Base-by-base conservation (phyloP, 2,329 filamentous ascomycete genomes). In the Diaporthe aspalathi region DNA sequence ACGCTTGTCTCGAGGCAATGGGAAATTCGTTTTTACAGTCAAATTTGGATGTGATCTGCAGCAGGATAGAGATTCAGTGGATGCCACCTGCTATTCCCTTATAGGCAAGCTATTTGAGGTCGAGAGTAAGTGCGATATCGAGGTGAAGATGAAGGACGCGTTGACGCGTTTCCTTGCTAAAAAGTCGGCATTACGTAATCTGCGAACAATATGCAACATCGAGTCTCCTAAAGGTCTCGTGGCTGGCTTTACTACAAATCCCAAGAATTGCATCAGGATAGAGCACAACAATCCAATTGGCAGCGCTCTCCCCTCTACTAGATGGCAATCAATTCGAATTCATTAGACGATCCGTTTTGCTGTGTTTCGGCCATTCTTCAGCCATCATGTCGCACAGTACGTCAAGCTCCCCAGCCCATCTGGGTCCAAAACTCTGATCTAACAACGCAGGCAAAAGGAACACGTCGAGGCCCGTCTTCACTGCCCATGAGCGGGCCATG, bases 401-500 rank as follows among this genome's bases (percentile, higher is more conserved):
- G 82, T 74, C 20, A 20, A 22, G 17, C 43, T 16, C 20, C 29
- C 63, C 32, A 16, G 2, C 35, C 12, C 3, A 45, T 7, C 9
- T 49, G 29, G 45, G 45, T 53, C 38, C 29, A 38, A 17, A 52
- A 14, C 71, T 71, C 68, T 45, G 73, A 52, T 68, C 72, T 66
- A 54, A 76, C 74, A 52, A 62, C 22, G 35, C 75, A 91, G 89
- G 89, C 79, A 97, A 97, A 84, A 90, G 94, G 77, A 97, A 98
- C 83, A 97, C 94, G 54, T 95, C 94, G 54, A 91, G 95, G 54
- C 91, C 94, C 52, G 94, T 98, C 82, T 98, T 98, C 86, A 98
- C 96, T 43, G 91, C 94, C 29, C 91, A 98, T 83, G 96, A 98
- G 84, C 92, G 96, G 75, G 88, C 89, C 66, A 89, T 95, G 63